Percentiles rank a stretch among this genome's conserved stretches.
These are phyloP conservation scores for Alnus glutinosa DNA, from an alignment of 306 rosid species.

Conservation along the genomic window DNA sequence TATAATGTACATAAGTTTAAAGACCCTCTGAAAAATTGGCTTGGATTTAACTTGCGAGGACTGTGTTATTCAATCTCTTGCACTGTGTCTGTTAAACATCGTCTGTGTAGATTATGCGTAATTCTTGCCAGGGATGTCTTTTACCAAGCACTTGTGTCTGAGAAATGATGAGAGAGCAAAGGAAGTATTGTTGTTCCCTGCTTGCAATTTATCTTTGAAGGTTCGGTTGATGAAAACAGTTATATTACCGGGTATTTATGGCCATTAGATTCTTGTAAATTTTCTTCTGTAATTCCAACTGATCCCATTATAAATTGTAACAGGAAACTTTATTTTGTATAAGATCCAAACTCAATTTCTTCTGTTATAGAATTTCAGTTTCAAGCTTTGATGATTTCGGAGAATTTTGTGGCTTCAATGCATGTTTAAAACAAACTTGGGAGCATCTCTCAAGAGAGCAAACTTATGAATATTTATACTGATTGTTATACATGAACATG, in stretches of 20 bases:
- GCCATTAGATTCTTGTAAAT: neutral
- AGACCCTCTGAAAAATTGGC: neutral
- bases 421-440: neutral
- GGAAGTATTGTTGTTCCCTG: neutral
- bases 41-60: neutral
- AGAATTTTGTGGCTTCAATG: conserved; percentile 1
- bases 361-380: neutral
- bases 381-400: neutral
- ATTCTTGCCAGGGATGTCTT: neutral
- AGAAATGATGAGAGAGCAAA: neutral
- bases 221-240: conserved; percentile 2
- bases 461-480: neutral
- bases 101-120: neutral
- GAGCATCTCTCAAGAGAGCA: neutral
- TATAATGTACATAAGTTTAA: neutral
- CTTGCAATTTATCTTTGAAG: neutral
- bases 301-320: neutral
- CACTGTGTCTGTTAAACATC: neutral
- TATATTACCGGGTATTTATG: neutral
- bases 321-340: neutral
- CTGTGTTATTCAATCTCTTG: neutral
- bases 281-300: neutral
- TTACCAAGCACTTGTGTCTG: neutral
- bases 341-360: neutral
- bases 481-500: neutral